Base-by-base conservation (phyloP, 805 yeast genomes). In the Helenozyma rhizophorensis region DNA sequence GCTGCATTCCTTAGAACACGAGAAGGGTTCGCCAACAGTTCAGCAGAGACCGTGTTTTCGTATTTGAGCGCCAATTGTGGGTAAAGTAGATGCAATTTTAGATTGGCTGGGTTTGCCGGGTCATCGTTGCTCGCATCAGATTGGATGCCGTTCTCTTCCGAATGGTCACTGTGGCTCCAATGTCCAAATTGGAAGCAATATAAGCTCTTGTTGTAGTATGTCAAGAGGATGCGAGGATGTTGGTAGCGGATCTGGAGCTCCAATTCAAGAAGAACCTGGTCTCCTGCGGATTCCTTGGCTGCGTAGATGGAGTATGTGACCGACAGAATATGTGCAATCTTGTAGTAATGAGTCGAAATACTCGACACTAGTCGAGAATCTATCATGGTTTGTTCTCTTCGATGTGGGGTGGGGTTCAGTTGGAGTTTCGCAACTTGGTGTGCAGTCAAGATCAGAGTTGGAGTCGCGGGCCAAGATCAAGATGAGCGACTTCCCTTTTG, bases 131-230 rank as follows among this genome's bases (percentile, higher is more conserved):
- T 14, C 14, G 22, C 6, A 12, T 21, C 23, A 8, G 21, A 14
- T 19, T 29, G 12, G 8, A 18, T 24, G 4, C 21, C 22, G 13
- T 12, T 18, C 13, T 27, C 34, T 2, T 23, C 36, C 10, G 15
- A 24, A 14, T 14, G 18, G 12, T 17, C 33, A 6, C 15, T 14
- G 23, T 7, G 34, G 2, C 45, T 36, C 36, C 43, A 42, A 33
- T 60, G 60, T 15, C 52, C 57, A 30, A 66, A 51, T 14, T 48
- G 47, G 35, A 66, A 66, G 36, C 54, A 50, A 47, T 57, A 66
- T 10, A 67, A 45, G 23, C 55, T 50, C 36, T 67, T 66, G 43
- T 65, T 65, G 47, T 64, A 65, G 45, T 67, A 67, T 6, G 69
- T 58, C 13, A 65, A 30, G 14, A 67, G 50, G n/a, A 62, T 54